Evolutionary conservation across 2,329 filamentous ascomycete species (phyloP).

Genomic region (Diaporthe caulivora): DNA sequence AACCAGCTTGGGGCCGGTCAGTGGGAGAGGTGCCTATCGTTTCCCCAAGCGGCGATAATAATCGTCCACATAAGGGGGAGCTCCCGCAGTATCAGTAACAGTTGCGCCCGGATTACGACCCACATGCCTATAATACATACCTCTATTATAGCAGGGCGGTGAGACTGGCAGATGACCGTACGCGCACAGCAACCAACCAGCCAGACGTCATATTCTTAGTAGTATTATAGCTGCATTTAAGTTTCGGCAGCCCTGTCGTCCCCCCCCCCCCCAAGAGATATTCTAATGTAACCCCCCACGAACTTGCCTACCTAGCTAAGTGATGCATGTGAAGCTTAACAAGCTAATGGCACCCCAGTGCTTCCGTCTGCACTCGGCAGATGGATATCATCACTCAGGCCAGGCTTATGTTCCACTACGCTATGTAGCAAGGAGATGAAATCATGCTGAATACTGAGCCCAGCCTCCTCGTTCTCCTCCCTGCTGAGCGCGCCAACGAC

Average conservation of each 20-base stretch:
- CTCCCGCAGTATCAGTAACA: slow-evolving; percentile 26
- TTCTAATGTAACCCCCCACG: neutral
- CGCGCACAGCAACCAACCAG: neutral
- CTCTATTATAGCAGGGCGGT: slow-evolving; percentile 23
- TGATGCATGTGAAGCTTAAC: neutral
- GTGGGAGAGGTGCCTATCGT: neutral
- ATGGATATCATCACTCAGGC: neutral
- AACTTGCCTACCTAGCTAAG: neutral
- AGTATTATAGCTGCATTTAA: neutral
- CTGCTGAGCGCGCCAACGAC: neutral
- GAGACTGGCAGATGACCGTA: neutral
- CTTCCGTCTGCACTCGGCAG: slow-evolving; percentile 2
- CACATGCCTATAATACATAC: neutral
- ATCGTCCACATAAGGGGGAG: neutral
- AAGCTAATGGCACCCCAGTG: neutral
- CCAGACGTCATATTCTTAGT: slow-evolving; percentile 23
- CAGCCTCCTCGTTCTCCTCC: neutral
- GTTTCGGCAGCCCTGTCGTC: slow-evolving; percentile 4
- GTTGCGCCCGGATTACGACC: neutral
- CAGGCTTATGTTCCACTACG: neutral
- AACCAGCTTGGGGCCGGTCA: neutral
- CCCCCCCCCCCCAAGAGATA: too few relatives aligned
- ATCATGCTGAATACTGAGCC: slow-evolving; percentile 4
- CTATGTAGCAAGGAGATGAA: slow-evolving; percentile 11
- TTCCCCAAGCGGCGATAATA: slow-evolving; percentile 14